Base-by-base conservation (phyloP, 108 stramenopile species). In the Fragilaria crotonensis region DNA sequence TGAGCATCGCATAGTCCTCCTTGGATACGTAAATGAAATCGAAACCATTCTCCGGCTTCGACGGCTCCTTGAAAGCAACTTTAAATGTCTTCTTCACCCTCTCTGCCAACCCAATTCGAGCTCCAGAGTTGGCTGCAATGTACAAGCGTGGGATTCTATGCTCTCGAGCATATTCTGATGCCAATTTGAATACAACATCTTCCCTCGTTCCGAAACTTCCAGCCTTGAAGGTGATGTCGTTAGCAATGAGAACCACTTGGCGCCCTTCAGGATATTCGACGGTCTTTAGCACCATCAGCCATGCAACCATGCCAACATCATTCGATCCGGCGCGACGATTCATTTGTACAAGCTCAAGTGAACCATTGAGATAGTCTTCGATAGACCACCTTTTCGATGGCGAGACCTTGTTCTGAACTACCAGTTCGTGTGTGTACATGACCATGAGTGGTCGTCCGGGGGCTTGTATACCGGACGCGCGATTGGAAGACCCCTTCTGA, bases 301-400 rank as follows among this genome's bases (percentile, higher is more conserved):
- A 99, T 9, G 97, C 99, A 33, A 99, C 97, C 99, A 99, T 99
- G 51, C 96, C 97, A 55, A 98, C 94, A 83, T 97, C 84, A 73
- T 99, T 99, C 48, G 79, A 79, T 21, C 97, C 99, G 19, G 97
- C 85, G 11, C 78, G 78, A 28, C 97, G 71, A 28, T 84, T 73
- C n/a, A 77, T 71, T 65, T 94, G 82, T 33, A 79, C 73, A 23
- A 97, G 71, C 59, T 95, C 91, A 33, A 94, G 70, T 29, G 89
- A 70, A 5, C 87, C 89, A 41, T 79, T 71, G 14, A 79, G 53
- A 55, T 94, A 94, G 57, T 94, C 93, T 33, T 84, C 30, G 71
- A 94, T 89, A 0, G 87, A 90, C 93, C 93, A 94, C 19, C 36
- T 20, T 9, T 66, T 70, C 3, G 73, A 60, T 33, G 57, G 59